Evolutionary conservation across 495 filamentous ascomycete genomes (phyloP), one percentile per base, ranked within the genome.

Genomic region (Penicillium cinerascens): DNA sequence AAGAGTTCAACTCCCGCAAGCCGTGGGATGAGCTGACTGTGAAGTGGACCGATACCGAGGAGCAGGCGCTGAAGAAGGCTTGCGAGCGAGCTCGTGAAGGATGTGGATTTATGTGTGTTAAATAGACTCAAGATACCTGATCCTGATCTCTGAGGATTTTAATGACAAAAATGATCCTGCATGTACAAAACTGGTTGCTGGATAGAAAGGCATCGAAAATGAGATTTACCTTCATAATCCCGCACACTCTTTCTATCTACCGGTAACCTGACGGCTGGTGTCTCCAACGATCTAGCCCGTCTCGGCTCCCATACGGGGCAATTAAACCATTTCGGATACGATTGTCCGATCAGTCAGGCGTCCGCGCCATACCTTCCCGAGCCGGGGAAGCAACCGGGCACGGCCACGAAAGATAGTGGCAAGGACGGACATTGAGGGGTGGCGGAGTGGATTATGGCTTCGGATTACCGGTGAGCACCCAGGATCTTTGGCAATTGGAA

Each of bases 11-110:
- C 18, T 73, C 79, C 1, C 76, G 78, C 3, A 88, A 83, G 63
- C 90, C 91, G 39, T 97, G 92, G 92, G 88, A 96, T 65, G 74
- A 95, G 50, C 64, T 96, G 42, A 88, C 71, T 51, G 86, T 96
- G 25, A 84, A 91, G 68, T 97, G 92, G 92, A 96, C 92, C 10
- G 91, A 96, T 66, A 73, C 61, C 4, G 92, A 97, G 66, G 87
- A 91, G 27, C 87, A 95, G 70, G 83, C 80, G 36, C 66, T 96
- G 58, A 85, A 80, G 64, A 79, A 72, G 60, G 92, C 91, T 0
- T 83, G 84, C 51, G 74, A 76, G 51, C 71, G 72, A 36, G 91
- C 92, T 1, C 80, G 91, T 35, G 72, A 85, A 26, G 91, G 92
- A 1, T 77, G 95, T 49, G 91, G 85, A 6, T 95, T 97, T 60